Evolutionary conservation across 306 rosid species (phyloP).

Genomic region (Hippophae rhamnoides): DNA sequence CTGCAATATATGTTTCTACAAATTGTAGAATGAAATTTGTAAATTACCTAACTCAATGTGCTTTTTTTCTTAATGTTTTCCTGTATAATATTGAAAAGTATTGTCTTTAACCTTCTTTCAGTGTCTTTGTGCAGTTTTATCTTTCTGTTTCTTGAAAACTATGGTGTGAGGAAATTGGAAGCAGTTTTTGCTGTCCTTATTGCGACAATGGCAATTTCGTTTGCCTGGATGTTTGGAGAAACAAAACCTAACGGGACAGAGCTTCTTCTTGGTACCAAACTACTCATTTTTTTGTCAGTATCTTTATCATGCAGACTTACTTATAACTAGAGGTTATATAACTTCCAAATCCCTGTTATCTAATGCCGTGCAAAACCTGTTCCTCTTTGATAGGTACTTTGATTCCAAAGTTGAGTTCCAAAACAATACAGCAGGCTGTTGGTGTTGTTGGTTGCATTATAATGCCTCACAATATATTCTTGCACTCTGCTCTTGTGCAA

Average conservation of each 20-base stretch:
- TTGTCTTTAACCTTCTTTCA: background rate
- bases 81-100: no score
- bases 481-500: constrained; percentile 96
- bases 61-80: no score
- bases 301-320: background rate
- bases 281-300: constrained; percentile 8
- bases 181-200: constrained; percentile 89
- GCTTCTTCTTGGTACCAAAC: constrained; percentile 62
- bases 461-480: constrained; percentile 94
- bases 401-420: constrained; percentile 87
- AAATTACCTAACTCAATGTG: no score
- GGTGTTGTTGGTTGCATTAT: constrained; percentile 95
- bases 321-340: background rate
- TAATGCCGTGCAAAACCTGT: constrained; percentile 10
- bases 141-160: constrained; percentile 87
- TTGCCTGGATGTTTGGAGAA: constrained; percentile 99
- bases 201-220: constrained; percentile 75
- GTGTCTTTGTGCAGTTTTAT: constrained; percentile 52
- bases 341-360: constrained; percentile 5
- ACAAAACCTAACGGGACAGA: constrained; percentile 74
- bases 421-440: constrained; percentile 86
- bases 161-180: constrained; percentile 94
- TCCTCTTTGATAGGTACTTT: constrained; percentile 48
- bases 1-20: no score
- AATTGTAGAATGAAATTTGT: no score